These are phyloP conservation scores for Saposhnikovia divaricata DNA, from an alignment of 129 eudicot genomes.

Conservation along the genomic window DNA sequence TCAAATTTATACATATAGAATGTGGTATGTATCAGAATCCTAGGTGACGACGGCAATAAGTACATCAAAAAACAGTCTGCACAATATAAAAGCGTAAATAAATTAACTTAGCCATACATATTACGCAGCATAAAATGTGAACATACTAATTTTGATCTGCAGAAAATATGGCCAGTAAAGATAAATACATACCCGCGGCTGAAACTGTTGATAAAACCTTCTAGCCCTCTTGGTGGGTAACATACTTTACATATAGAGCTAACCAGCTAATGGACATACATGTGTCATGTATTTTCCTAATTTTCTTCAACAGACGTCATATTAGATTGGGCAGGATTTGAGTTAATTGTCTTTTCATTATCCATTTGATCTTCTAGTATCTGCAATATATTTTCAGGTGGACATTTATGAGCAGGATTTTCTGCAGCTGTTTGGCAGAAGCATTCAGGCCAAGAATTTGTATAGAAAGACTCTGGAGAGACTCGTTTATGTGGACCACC, in stretches of 20 bases:
- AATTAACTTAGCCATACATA: background rate
- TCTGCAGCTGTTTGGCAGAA: slow-evolving; percentile 59
- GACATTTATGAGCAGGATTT: slow-evolving; percentile 70
- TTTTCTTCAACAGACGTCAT: slow-evolving; percentile 28
- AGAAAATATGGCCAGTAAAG: background rate
- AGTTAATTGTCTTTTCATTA: slow-evolving; percentile 23
- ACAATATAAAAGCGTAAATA: no score
- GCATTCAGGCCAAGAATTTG: slow-evolving; percentile 99
- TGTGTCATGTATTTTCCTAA: slow-evolving; percentile 20
- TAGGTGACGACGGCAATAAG: background rate
- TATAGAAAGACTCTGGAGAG: slow-evolving; percentile 78
- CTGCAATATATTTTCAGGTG: slow-evolving; percentile 64
- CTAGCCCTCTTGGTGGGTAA: background rate
- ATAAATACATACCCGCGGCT: background rate
- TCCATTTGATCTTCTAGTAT: slow-evolving; percentile 45
- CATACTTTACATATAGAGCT: background rate
- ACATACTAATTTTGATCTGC: background rate
- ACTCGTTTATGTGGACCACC: slow-evolving; percentile 84
- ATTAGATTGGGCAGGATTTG: slow-evolving; percentile 1
- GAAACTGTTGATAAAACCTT: background rate
- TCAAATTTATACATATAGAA: background rate
- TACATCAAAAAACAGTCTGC: background rate
- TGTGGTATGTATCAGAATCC: background rate
- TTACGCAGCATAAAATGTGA: background rate
- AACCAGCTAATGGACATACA: background rate